phyloP scores from a whole-genome alignment of 2,329 filamentous ascomycete genomes.

The Exophiala spinifera region DNA sequence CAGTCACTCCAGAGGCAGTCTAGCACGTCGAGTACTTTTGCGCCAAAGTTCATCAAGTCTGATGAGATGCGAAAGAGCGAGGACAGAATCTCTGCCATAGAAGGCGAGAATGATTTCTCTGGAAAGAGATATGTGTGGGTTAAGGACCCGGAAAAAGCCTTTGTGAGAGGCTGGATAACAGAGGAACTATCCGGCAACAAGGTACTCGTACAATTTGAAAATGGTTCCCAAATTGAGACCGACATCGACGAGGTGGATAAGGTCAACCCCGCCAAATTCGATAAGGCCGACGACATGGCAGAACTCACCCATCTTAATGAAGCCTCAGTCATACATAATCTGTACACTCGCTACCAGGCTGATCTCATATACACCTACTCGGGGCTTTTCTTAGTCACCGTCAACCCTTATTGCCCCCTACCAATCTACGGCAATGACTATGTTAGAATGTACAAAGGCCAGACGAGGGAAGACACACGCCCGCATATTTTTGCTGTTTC shows the following conservation, averaged over 20 bases:
- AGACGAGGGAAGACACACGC: constrained; percentile 86
- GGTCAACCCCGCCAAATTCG: constrained; percentile 98
- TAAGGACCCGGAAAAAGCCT: constrained; percentile 79
- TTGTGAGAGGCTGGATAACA: constrained; percentile 88
- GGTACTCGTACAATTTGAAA: constrained; percentile 86
- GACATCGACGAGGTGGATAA: constrained; percentile 89
- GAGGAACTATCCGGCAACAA: constrained; percentile 69
- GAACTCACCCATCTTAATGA: constrained; percentile 97
- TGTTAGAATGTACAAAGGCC: constrained; percentile 95
- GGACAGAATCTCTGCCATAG: constrained; percentile 66
- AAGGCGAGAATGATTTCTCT: constrained; percentile 98
- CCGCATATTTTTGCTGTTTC: constrained; percentile 98
- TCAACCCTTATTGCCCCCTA: constrained; percentile 92
- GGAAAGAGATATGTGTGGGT: constrained; percentile 98
- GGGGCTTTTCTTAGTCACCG: constrained; percentile 90
- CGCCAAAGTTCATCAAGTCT: constrained; percentile 90
- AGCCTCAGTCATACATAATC: constrained; percentile 94
- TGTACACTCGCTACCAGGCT: constrained; percentile 90
- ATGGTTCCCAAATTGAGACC: constrained; percentile 85
- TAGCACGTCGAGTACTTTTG: constrained; percentile 73
- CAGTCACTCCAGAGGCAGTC: constrained; percentile 64
- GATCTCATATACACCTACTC: constrained; percentile 98
- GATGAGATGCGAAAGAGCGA: constrained; percentile 66
- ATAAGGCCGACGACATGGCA: constrained; percentile 99
- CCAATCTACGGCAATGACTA: constrained; percentile 97